These are phyloP conservation scores for Argentina anserina DNA, from an alignment of 306 rosid species.

Conservation along the genomic window DNA sequence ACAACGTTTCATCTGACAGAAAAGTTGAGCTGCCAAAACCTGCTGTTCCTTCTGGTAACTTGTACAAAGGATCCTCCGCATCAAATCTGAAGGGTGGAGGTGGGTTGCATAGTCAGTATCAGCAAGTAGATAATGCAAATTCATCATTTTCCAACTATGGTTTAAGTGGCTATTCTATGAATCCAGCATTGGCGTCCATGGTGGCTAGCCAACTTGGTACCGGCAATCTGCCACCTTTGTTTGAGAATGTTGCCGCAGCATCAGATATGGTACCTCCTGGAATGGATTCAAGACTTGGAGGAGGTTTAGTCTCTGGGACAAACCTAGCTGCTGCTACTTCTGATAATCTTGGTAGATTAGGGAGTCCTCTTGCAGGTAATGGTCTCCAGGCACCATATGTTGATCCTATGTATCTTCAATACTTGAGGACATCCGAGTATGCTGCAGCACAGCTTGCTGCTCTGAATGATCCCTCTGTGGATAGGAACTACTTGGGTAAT, in stretches of 20 bases:
- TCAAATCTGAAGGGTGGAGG: constrained; percentile 62
- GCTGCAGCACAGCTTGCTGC: constrained; percentile 80
- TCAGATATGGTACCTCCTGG: constrained; percentile 66
- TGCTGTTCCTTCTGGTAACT: constrained; percentile 35
- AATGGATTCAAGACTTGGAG: constrained; percentile 76
- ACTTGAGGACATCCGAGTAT: constrained; percentile 80
- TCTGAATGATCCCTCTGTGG: constrained; percentile 65
- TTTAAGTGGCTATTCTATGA: constrained; percentile 60
- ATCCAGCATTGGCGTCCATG: constrained; percentile 69
- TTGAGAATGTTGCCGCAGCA: constrained; percentile 73
- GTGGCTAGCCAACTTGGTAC: constrained; percentile 82
- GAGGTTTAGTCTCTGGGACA: constrained; percentile 55
- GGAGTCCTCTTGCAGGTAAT: constrained; percentile 61
- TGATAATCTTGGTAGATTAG: constrained; percentile 64
- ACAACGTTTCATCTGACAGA: constrained; percentile 47
- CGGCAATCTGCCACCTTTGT: constrained; percentile 66
- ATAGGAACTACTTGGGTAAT: constrained; percentile 63
- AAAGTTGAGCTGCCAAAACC: constrained; percentile 56
- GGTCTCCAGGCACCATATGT: constrained; percentile 75
- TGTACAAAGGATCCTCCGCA: constrained; percentile 60
- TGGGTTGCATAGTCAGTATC: constrained; percentile 54
- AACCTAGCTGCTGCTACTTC: constrained; percentile 44
- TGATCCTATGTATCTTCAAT: constrained; percentile 84
- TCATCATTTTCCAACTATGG: constrained; percentile 63
- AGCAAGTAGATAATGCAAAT: constrained; percentile 61